Conservation (phyloP, 179 eudicot species). For the Dionaea muscipula region DNA sequence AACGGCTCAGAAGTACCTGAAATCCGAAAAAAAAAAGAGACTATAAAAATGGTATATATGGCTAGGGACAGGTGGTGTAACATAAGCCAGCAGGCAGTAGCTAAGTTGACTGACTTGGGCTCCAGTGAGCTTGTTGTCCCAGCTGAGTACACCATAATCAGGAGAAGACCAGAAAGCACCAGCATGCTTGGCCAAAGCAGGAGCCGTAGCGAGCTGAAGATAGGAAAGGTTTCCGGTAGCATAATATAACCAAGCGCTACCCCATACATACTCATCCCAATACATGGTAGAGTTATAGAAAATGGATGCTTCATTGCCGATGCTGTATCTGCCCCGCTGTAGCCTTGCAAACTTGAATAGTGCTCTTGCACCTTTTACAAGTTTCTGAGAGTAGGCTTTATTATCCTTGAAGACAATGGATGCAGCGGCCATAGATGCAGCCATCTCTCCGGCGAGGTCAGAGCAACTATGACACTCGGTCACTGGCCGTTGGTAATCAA, state of each 20-base stretch:
- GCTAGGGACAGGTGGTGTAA: background rate
- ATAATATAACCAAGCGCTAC: constrained; percentile 79
- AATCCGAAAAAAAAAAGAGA: background rate
- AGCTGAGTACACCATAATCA: constrained; percentile 75
- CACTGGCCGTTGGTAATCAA: constrained; percentile 57
- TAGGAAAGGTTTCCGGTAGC: constrained; percentile 83
- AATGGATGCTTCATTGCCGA: constrained; percentile 32
- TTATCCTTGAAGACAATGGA: constrained; percentile 91
- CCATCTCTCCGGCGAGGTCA: constrained; percentile 91
- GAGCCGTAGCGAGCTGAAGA: constrained; percentile 62
- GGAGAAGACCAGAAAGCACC: constrained; percentile 84
- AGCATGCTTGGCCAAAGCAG: constrained; percentile 67
- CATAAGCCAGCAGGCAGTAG: background rate
- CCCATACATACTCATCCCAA: constrained; percentile 94
- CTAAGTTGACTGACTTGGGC: constrained; percentile 57
- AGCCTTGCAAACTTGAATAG: constrained; percentile 57
- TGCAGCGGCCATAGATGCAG: constrained; percentile 84
- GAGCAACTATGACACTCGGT: constrained; percentile 44
- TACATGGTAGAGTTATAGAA: constrained; percentile 80
- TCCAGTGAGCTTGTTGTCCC: constrained; percentile 94
- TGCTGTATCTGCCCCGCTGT: constrained; percentile 70
- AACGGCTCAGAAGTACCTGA: constrained; percentile 76
- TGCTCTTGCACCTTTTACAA: constrained; percentile 76
- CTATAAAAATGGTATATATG: background rate
- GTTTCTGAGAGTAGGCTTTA: constrained; percentile 85